Conservation (phyloP, 2,329 filamentous ascomycete species). For the Penicillium sclerotiorum region DNA sequence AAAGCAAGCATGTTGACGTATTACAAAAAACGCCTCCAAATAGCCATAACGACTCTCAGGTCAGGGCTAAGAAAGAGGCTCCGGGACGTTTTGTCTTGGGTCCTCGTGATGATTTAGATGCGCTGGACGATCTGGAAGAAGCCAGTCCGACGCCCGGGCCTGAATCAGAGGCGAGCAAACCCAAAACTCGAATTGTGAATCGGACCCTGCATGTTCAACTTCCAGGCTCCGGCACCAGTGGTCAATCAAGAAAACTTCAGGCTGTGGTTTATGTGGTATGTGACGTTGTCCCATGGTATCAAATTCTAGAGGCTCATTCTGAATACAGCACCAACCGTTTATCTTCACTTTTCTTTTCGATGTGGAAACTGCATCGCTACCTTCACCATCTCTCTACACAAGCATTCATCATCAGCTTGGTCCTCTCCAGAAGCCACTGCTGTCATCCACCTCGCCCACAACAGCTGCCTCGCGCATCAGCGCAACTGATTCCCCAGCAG, state of each 20-base stretch:
- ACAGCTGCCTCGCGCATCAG: slow-evolving; percentile 45
- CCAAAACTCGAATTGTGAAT: slow-evolving; percentile 36
- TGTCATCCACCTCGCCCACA: slow-evolving; percentile 49
- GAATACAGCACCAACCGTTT: slow-evolving; percentile 49
- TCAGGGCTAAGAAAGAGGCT: not conserved
- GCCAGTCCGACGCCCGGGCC: slow-evolving; percentile 22
- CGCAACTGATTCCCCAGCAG: slow-evolving; percentile 35
- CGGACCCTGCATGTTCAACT: slow-evolving; percentile 41
- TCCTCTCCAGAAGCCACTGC: slow-evolving; percentile 50
- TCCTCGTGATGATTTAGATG: slow-evolving; percentile 42
- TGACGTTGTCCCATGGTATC: not conserved
- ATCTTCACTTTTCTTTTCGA: slow-evolving; percentile 55
- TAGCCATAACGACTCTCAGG: not conserved
- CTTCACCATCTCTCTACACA: slow-evolving; percentile 49
- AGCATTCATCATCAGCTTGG: slow-evolving; percentile 53
- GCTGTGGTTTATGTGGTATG: slow-evolving; percentile 49
- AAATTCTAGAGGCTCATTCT: not conserved
- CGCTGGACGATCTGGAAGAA: slow-evolving; percentile 34
- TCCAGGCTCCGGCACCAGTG: slow-evolving; percentile 13
- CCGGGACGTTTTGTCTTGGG: slow-evolving; percentile 23
- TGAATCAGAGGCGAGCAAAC: slow-evolving; percentile 19
- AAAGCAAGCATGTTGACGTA: not conserved
- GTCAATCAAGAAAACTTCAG: slow-evolving; percentile 32
- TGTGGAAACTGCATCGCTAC: slow-evolving; percentile 43
- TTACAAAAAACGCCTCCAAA: slow-evolving; percentile 2